Base-by-base conservation (phyloP, 768 basidiomycete species). In the Termitomyces sp. region DNA sequence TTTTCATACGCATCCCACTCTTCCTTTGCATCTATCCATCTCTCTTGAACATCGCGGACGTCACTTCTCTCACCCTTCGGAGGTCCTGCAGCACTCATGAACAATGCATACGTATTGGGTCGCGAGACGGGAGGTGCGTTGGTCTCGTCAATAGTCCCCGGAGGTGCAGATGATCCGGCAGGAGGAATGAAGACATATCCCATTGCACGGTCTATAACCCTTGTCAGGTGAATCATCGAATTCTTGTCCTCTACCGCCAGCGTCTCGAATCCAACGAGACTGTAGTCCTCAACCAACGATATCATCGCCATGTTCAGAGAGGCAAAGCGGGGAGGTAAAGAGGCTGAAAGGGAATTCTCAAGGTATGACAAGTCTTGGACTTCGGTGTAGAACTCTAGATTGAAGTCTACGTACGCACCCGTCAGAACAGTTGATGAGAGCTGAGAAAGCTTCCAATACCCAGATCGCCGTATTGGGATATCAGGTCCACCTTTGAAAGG, bases 201-300 rank as follows among this genome's bases (percentile, higher is more conserved):
- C 0, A 90, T 91, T 1, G 93, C 93, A 56, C 91, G 85, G 70
- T 99, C 97, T 60, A 99, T 85, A 34, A 77, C 79, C 5, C 83
- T 82, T 8, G 87, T 85, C 1, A 99, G 80, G 57, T 93, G 83
- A 3, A 98, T 72, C 96, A 99, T 99, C 5, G 93, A 97, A 51
- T 83, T 74, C 69, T 97, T 98, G 70, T 99, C 96, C 90, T 99
- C 97, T 12, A 99, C 94, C 0, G 95, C 94, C 1, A 99, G 78
- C 0, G 97, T 98, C 71, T 98, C 95, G 61, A 99, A 99, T 1
- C 92, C 90, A 15, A 99, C 93, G 17, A 98, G 80, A 35, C 86
- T 79, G 66, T 84, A 98, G 66, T 98, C 96, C 66, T 98, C 94
- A 40, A 98, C 83, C n/a, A 98, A 69, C 14, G 89, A 93, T 56